Base-by-base conservation (phyloP, 306 rosid species). In the Coriaria nepalensis region DNA sequence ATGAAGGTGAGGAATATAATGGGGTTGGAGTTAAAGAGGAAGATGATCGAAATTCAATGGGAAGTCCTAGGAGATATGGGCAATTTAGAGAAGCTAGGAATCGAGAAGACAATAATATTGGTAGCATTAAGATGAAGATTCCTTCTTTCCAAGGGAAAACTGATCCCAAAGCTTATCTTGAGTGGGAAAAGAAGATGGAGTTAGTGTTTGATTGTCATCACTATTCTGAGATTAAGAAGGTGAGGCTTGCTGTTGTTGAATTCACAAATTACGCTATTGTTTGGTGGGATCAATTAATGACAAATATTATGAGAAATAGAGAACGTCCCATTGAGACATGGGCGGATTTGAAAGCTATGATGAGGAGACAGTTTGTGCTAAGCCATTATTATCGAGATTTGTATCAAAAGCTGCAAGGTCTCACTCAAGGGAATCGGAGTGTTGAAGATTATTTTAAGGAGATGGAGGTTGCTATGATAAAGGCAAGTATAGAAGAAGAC, bases 221-320 rank as follows among this genome's bases (percentile, higher is more conserved):
- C 4, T 38, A 38, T 9, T 38, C 41, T 4, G 10, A 38, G 41
- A 38, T 38, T 6, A 38, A 38, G 4, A 38, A 38, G 41, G 10
- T 38, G 10, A 38, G 10, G 10, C 41, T 38, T 6, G 41, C 29
- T 9, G 10, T 6, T 15, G 1, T 45, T 15, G 33, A 45, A 9
- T 45, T 45, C 10, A 5, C 49, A 0, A 6, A 45, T 15, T 45
- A 45, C 12, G 49, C 49, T 12, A 12, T 45, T 5, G 10, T 14
- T 4, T 45, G 49, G 49, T 45, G 49, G 49, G 49, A 45, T 45
- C 49, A 45, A n/a, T 14, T 45, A 5, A 5, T 45, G 49, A 6
- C 15, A 6, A 45, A 12, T 13, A 45, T 6, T 6, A 6, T 2
- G 7, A 13, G n/a, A 45, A 45, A 45, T 45, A 14, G 33, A 45